Conservation (phyloP, 2,329 filamentous ascomycete genomes). For the Fusarium sp. region DNA sequence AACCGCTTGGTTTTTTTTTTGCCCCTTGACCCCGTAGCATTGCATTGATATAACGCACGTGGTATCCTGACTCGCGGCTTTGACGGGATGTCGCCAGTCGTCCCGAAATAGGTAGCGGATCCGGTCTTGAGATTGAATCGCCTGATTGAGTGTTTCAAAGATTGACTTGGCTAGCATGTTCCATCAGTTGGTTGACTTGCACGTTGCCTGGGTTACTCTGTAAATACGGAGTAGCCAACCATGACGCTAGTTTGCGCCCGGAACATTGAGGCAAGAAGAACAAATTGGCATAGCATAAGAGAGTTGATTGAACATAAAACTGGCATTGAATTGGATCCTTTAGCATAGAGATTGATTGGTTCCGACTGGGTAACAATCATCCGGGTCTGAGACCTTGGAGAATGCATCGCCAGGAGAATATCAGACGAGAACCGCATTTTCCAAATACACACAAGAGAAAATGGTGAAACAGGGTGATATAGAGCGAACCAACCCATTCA, state of each 20-base stretch:
- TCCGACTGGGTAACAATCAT: neutral
- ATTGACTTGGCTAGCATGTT: neutral
- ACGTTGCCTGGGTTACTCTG: neutral
- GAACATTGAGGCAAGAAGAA: neutral
- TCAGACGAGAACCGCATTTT: neutral
- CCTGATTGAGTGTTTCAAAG: neutral
- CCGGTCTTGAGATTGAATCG: neutral
- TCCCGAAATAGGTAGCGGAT: neutral
- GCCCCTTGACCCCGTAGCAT: neutral
- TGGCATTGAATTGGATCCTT: neutral
- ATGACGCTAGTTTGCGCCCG: neutral
- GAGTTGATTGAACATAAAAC: neutral
- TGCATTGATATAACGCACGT: neutral
- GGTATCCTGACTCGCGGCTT: constrained; percentile 1
- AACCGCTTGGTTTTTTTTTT: neutral
- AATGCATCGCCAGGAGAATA: neutral
- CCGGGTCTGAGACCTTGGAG: neutral
- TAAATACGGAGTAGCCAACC: neutral
- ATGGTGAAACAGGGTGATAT: neutral
- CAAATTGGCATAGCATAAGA: neutral
- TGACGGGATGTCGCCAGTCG: neutral
- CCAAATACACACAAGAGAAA: neutral
- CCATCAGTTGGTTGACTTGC: neutral
- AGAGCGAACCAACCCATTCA: too few species aligned
- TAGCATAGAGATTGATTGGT: neutral